Evolutionary conservation across 106 monocot genomes (phyloP), one percentile per base, ranked within the genome.

Genomic region (Acanthochlamys bracteata): DNA sequence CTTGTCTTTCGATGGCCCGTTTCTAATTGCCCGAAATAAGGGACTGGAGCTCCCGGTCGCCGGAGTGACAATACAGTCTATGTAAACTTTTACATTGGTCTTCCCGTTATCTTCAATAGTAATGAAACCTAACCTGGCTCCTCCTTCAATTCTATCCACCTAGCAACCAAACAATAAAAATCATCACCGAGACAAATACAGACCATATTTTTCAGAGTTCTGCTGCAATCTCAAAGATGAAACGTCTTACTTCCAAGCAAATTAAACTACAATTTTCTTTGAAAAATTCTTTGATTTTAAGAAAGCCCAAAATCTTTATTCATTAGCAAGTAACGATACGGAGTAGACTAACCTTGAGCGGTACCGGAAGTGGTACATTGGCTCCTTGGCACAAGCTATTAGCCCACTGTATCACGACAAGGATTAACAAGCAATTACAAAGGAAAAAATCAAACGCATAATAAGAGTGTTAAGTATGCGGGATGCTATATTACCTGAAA

Each of bases 331-430:
- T n/a, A n/a, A n/a, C n/a, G n/a, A n/a, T 33, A 16, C 26, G 15
- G 12, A 39, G 17, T 1, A 39, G 4, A 6, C 71, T 33, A 56
- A 95, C 94, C 95, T 90, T 87, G 4, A 90, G 75, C 67, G 95
- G 95, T 0, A 80, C 70, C 11, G 95, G 89, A 71, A 96, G 82
- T 0, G 95, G 95, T 9, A 87, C 59, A 64, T 78, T 90, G 3
- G 95, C 86, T 66, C 90, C 95, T 68, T 96, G 95, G 69, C 80
- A 84, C 24, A 96, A 73, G 57, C 90, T 96, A 24, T 96, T 96
- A 24, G 84, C 95, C 90, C 95, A 96, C 95, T 90, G 76, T 39
- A 45, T 13, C 43, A 45, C n/a, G n/a, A 13, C 43, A 45, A 9
- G 7, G 13, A 7, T 45, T 45, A 45, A 7, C 7, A 45, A 45